Conservation (phyloP, 2,329 filamentous ascomycete species). For the Thelonectria rubi region DNA sequence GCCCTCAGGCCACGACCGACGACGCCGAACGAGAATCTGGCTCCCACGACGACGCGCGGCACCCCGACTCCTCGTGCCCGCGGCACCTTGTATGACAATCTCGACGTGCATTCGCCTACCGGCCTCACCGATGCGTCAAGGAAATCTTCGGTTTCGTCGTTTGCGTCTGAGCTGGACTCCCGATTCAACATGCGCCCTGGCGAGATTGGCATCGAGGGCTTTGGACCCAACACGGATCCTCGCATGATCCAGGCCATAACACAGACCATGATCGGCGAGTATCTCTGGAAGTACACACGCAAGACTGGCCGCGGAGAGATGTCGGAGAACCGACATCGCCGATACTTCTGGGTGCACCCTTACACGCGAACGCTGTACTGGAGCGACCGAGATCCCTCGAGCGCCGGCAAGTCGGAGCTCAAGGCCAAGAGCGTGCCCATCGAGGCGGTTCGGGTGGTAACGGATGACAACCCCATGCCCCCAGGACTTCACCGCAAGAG, state of each 20-base stretch:
- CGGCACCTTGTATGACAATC: constrained; percentile 56
- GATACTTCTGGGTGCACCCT: constrained; percentile 99
- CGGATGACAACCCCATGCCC: constrained; percentile 93
- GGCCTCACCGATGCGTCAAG: constrained; percentile 47
- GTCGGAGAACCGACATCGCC: constrained; percentile 87
- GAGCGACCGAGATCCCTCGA: constrained; percentile 89
- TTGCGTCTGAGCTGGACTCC: constrained; percentile 91
- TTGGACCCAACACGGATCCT: constrained; percentile 82
- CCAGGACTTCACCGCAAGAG: constrained; percentile 95
- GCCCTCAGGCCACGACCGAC: constrained; percentile 67
- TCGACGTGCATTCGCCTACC: constrained; percentile 60
- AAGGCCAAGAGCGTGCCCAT: constrained; percentile 90
- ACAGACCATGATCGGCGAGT: constrained; percentile 99
- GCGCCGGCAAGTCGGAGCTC: constrained; percentile 78
- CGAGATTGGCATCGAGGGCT: constrained; percentile 65
- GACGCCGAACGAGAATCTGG: constrained; percentile 65
- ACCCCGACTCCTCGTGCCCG: constrained; percentile 67
- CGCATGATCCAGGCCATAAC: constrained; percentile 99
- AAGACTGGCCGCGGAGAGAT: constrained; percentile 89
- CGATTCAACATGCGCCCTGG: constrained; percentile 80
- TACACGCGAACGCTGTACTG: constrained; percentile 97
- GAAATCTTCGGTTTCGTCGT: constrained; percentile 91
- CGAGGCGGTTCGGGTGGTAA: constrained; percentile 89
- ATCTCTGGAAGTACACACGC: constrained; percentile 98
- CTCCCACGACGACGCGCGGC: constrained; percentile 60